Evolutionary conservation across 1,284 basidiomycete species (phyloP).

Genomic region (Coniferiporia weirii): DNA sequence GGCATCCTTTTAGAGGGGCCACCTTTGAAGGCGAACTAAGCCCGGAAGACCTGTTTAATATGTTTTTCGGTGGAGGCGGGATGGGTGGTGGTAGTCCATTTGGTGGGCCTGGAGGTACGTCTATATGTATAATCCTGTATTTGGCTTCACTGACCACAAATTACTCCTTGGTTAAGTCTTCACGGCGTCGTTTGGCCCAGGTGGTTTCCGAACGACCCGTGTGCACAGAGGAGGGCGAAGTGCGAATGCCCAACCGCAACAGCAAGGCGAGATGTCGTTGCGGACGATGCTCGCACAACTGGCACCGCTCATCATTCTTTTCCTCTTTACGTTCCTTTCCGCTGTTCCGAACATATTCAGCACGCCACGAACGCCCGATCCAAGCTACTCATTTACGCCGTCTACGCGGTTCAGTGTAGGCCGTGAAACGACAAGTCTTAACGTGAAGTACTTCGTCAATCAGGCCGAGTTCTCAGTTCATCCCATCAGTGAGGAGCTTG

Average conservation of each 20-base stretch:
- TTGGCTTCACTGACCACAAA: slow-evolving; percentile 4
- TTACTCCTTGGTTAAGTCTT: slow-evolving; percentile 44
- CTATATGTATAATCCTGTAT: neutral
- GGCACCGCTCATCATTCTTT: slow-evolving; percentile 80
- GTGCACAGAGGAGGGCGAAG: slow-evolving; percentile 36
- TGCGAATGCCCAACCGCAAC: slow-evolving; percentile 30
- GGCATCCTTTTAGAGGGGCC: slow-evolving; percentile 45
- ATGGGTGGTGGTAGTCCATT: slow-evolving; percentile 42
- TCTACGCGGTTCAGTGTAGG: slow-evolving; percentile 55
- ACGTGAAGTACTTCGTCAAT: slow-evolving; percentile 86
- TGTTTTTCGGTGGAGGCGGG: slow-evolving; percentile 89
- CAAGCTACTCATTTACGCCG: slow-evolving; percentile 70
- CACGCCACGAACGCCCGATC: slow-evolving; percentile 67
- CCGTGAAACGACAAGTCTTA: slow-evolving; percentile 62
- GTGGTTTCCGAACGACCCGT: slow-evolving; percentile 68
- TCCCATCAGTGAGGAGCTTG: slow-evolving; percentile 70
- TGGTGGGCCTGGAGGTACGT: slow-evolving; percentile 45
- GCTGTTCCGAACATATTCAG: slow-evolving; percentile 77
- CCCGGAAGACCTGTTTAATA: slow-evolving; percentile 96
- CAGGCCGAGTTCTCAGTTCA: slow-evolving; percentile 72
- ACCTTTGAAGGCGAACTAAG: slow-evolving; percentile 82
- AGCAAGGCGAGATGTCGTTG: slow-evolving; percentile 40
- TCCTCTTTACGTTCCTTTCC: slow-evolving; percentile 81
- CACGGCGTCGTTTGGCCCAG: slow-evolving; percentile 68
- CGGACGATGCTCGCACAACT: slow-evolving; percentile 78